Base-by-base conservation (phyloP, 371 early-diverging fungal genomes). In the Mortierella sp. region DNA sequence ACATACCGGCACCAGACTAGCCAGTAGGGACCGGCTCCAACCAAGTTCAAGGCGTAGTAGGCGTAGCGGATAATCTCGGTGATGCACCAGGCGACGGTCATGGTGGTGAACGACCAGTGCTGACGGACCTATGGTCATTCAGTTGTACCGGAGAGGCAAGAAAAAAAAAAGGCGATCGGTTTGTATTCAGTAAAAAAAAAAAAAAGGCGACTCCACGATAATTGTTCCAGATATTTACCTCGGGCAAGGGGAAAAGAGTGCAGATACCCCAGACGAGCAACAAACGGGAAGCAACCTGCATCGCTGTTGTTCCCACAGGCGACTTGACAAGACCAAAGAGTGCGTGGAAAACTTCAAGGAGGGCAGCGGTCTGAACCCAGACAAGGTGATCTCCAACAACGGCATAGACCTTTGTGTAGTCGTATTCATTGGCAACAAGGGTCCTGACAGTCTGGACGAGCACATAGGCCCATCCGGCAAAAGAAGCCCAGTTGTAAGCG, bases 51-150 rank as follows among this genome's bases (percentile, higher is more conserved):
- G 7, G 89, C 89, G 74, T 97, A 98, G 88, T 88, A 96, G 11
- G 89, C 76, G 83, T 97, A 97, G 59, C 98, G 92, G 45, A 95
- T 85, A 64, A 90, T 85, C 84, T 98, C 98, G 59, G 97, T 95
- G 68, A 98, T 85, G 51, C 86, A 89, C 98, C 98, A 98, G 18
- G 97, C 96, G 66, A 93, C 77, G n/a, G 93, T 85, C 96, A 97
- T 96, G 48, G 92, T 87, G 45, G 91, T 86, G 68, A 92, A 92
- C 12, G 89, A 89, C 82, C 88, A 86, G 62, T 90, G 89, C 0
- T 85, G 72, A 45, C 86, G 88, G 55, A 92, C 88, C 77, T 86
- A 45, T 30, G 48, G 9, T 37, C 37, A 37, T n/a, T n/a, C n/a
- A n/a, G n/a, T n/a, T n/a, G n/a, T n/a, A n/a, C n/a, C n/a, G n/a